Base-by-base conservation (phyloP, 495 filamentous ascomycete species). In the Aspergillus ostianus region DNA sequence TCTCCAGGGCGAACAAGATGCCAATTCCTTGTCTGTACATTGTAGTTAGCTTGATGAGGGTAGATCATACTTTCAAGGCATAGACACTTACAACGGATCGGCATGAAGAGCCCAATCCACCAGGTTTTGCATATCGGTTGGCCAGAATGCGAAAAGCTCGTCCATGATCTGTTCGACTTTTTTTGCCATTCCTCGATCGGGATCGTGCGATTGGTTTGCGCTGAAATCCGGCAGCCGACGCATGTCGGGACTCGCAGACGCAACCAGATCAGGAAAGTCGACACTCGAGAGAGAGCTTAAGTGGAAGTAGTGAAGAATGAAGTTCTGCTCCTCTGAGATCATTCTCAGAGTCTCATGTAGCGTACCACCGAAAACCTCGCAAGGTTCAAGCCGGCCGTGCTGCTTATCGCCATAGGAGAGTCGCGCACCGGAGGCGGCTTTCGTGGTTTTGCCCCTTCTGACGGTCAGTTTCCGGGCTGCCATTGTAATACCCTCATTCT, bases 221-320 rank as follows among this genome's bases (percentile, higher is more conserved):
- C 81, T 85, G 18, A 97, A 76, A 65, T 94, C 87, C 18, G 85
- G 85, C 19, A 87, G 82, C 18, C 76, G 73, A 54, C 93, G 82
- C 44, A 82, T 75, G n/a, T 87, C 84, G 3, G 92, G 92, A 54
- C 77, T 72, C 2, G 83, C 80, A 6, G 82, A 78, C 20, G 81
- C 75, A 19, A 96, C 85, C 3, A 90, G 81, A 49, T 98, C 93
- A 1, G 87, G 78, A 64, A 96, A 98, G 63, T 97, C 93, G 15
- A 81, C 74, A 15, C 81, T 86, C 55, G 88, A 84, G 13, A 90
- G 77, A 17, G 91, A 94, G 36, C 86, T 88, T 9, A 94, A 82
- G 57, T 96, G 92, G 78, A 97, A 98, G 73, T 96, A 94, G 56
- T 94, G 90, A 21, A 95, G 85, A 27, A 96, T 77, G 65, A 97